A percentile compares a stretch with the other conserved stretches of the same genome.
phyloP scores from a whole-genome alignment of 2,329 filamentous ascomycete genomes.

The Rhinocladiella similis region DNA sequence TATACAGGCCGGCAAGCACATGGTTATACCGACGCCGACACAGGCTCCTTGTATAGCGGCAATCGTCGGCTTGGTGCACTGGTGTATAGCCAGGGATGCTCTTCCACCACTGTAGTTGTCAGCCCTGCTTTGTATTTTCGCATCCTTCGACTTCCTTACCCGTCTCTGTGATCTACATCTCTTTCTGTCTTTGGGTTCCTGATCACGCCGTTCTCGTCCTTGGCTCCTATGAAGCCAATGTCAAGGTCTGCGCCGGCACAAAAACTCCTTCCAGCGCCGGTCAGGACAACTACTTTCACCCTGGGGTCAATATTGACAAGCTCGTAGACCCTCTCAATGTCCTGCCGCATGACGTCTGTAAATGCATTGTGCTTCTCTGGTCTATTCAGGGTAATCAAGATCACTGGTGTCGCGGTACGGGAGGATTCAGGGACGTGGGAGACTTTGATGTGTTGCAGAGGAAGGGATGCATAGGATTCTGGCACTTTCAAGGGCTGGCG shows the following conservation, averaged over 20 bases:
- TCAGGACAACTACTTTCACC: constrained; percentile 57
- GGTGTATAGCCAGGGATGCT: constrained; percentile 56
- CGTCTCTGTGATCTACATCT: constrained; percentile 31
- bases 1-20: constrained; percentile 58
- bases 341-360: constrained; percentile 62
- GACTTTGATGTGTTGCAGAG: constrained; percentile 36
- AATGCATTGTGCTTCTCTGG: constrained; percentile 69
- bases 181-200: constrained; percentile 25
- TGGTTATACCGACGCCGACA: constrained; percentile 63
- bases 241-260: constrained; percentile 63
- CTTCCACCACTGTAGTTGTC: constrained; percentile 48
- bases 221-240: constrained; percentile 28
- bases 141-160: constrained; percentile 16
- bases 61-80: constrained; percentile 60
- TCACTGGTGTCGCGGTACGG: constrained; percentile 58
- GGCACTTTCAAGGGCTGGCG: constrained; percentile 30
- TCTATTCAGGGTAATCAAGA: constrained; percentile 65
- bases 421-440: constrained; percentile 46
- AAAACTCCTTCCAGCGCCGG: constrained; percentile 55
- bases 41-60: constrained; percentile 61
- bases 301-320: constrained; percentile 55
- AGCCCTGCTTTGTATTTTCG: neutral
- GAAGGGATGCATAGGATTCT: constrained; percentile 37
- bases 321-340: constrained; percentile 57
- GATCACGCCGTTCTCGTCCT: constrained; percentile 16